Base-by-base conservation (phyloP, 192 early-diverging fungal genomes). In the Phycomyces nitens region DNA sequence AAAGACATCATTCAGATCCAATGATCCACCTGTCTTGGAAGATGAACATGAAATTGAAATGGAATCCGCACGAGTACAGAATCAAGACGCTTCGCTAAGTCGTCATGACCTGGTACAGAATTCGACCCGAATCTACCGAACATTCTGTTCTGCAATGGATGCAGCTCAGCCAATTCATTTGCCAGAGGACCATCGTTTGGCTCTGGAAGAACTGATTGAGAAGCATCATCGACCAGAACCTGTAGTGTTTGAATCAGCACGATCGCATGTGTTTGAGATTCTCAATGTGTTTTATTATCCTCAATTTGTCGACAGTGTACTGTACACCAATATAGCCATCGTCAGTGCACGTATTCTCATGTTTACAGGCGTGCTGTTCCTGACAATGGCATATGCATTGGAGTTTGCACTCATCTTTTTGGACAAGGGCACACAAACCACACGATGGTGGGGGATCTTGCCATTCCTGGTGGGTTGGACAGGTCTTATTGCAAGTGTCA, bases 261-360 rank as follows among this genome's bases (percentile, higher is more conserved):
- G 71, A 40, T 38, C 63, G 18, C 72, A 79, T 42, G 71, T 79
- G 5, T 77, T 70, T 59, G 75, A 79, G 43, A 65, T 79, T 5
- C 59, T 79, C 57, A 77, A 76, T 50, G 67, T 77, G 11, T 71
- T 76, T 38, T 79, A 65, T 60, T 79, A 77, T 50, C 68, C 75
- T 6, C 58, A 67, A 51, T 79, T 79, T 61, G 58, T 79, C 0
- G 68, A 79, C 23, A 42, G 64, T 1, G 58, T 73, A 7, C 59
- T 76, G n/a, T 69, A 76, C 26, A 79, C 62, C 11, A 79, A 79
- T 49, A n/a, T 79, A 0, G 62, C 70, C 8, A 34, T 18, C 1
- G 21, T n/a, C 8, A 42, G 64, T 23, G 54, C 71, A 0, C 56
- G 58, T 10, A 2, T 77, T 3, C 58, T 60, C 14, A 21, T 79